These are phyloP conservation scores for Penicillium nucicola DNA, from an alignment of 495 filamentous ascomycete genomes.

Conservation along the genomic window DNA sequence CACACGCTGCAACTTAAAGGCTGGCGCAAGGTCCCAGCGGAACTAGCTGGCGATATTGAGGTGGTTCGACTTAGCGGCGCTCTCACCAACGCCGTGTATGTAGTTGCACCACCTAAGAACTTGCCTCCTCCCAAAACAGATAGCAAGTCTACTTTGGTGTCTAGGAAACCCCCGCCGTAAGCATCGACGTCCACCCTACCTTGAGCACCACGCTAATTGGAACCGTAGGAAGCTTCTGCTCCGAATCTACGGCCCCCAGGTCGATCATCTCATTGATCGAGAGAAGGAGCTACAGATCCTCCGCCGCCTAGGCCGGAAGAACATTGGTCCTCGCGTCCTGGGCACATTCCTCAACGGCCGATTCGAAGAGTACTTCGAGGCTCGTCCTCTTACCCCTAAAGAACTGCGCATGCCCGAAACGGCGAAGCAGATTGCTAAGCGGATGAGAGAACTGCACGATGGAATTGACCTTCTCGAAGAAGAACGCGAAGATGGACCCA, in stretches of 20 bases:
- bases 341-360: conserved; percentile 95
- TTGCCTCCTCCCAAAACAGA: conserved; percentile 39
- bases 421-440: conserved; percentile 93
- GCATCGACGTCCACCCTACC: conserved; percentile 8
- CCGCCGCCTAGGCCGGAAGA: conserved; percentile 79
- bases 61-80: conserved; percentile 89
- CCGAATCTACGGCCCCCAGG: conserved; percentile 92
- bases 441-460: conserved; percentile 94
- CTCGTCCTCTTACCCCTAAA: conserved; percentile 68
- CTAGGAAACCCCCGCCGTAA: conserved; percentile 54
- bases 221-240: conserved; percentile 71
- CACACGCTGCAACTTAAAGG: conserved; percentile 88
- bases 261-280: conserved; percentile 92
- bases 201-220: conserved; percentile 8
- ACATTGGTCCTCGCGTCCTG: conserved; percentile 88
- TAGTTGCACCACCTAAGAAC: conserved; percentile 74
- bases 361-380: conserved; percentile 91
- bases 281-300: conserved; percentile 87
- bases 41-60: conserved; percentile 64
- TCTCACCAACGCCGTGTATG: conserved; percentile 93
- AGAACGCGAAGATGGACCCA: conserved; percentile 74
- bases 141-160: conserved; percentile 32
- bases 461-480: conserved; percentile 80
- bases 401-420: conserved; percentile 81
- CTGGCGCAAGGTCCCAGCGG: conserved; percentile 81